These are phyloP conservation scores for Wickerhamia fluorescens DNA, from an alignment of 805 yeast species.

Conservation along the genomic window DNA sequence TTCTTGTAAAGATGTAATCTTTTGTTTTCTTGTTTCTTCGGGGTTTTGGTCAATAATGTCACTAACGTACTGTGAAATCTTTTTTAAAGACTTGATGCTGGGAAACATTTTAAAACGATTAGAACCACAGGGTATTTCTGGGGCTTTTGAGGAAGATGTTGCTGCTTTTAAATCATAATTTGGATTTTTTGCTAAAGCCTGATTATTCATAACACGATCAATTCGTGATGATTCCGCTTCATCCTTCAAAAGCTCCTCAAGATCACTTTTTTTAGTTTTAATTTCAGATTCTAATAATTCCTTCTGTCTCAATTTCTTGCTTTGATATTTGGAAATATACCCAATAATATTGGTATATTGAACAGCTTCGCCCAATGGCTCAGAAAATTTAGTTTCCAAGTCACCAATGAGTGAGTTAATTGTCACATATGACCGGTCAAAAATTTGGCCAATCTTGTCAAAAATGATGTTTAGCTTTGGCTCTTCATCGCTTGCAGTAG, in stretches of 20 bases:
- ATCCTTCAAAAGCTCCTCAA: conserved; percentile 20
- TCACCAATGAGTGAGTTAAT: conserved; percentile 45
- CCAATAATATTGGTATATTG: conserved; percentile 55
- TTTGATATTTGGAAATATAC: conserved; percentile 53
- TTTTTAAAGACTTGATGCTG: conserved; percentile 39
- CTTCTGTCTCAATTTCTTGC: conserved; percentile 27
- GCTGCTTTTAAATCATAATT: conserved; percentile 13
- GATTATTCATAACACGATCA: conserved; percentile 16
- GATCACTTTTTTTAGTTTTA: conserved; percentile 22
- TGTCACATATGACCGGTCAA: conserved; percentile 60
- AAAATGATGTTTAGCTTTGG: conserved; percentile 31
- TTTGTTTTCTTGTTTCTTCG: conserved; percentile 52
- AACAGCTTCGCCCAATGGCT: conserved; percentile 66
- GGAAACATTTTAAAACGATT: conserved; percentile 50
- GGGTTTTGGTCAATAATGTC: conserved; percentile 65
- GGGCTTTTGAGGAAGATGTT: conserved; percentile 17
- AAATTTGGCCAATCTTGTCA: conserved; percentile 81
- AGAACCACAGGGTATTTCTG: too few species aligned
- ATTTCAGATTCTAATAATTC: conserved; percentile 25
- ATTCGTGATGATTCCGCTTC: conserved; percentile 24
- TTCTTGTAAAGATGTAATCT: conserved; percentile 40
- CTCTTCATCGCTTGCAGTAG: conserved; percentile 13
- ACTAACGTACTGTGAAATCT: conserved; percentile 43
- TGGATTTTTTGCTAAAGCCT: conserved; percentile 14
- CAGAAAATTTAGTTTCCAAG: conserved; percentile 53